Percentiles rank a stretch among this genome's conserved stretches.
These are phyloP conservation scores for Annona cherimola DNA, from an alignment of 164 flowering plant genomes.

Conservation along the genomic window DNA sequence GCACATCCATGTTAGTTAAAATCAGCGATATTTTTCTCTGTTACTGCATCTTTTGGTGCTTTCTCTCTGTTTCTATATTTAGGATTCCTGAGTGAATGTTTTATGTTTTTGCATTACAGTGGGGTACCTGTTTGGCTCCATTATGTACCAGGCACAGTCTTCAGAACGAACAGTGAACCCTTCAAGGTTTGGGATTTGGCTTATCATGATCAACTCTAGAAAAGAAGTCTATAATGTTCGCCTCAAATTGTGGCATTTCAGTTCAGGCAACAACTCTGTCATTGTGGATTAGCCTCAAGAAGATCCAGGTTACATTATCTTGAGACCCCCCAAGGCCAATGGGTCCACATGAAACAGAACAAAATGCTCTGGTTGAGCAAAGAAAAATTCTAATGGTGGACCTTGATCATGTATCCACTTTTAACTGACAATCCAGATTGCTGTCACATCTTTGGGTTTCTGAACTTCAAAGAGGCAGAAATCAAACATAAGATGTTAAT, in stretches of 20 bases:
- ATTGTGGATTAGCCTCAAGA: not conserved
- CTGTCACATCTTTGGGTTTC: not conserved
- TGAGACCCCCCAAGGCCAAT: not conserved
- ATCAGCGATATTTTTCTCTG: not conserved
- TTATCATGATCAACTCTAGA: not conserved
- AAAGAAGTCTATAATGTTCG: not conserved
- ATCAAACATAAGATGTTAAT: not conserved
- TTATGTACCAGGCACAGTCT: slow-evolving; percentile 78
- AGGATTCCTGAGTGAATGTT: not conserved
- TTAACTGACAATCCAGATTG: not conserved
- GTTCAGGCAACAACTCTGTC: not conserved
- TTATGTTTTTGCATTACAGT: slow-evolving; percentile 30
- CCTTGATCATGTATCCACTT: not conserved
- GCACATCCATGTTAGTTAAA: not conserved
- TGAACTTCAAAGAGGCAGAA: not conserved
- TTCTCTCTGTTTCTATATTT: not conserved
- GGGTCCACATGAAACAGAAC: not conserved
- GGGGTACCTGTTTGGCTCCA: slow-evolving; percentile 98
- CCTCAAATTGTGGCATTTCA: not conserved
- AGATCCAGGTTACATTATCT: not conserved
- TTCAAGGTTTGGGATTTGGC: slow-evolving; percentile 53
- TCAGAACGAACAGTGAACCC: slow-evolving; percentile 68
- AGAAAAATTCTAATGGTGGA: not conserved
- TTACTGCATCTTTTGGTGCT: not conserved
- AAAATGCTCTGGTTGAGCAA: not conserved